Percentiles rank a stretch among this genome's conserved stretches.
Evolutionary conservation across 2,329 filamentous ascomycete genomes (phyloP).

Genomic region (Gliomastix tumulicola): DNA sequence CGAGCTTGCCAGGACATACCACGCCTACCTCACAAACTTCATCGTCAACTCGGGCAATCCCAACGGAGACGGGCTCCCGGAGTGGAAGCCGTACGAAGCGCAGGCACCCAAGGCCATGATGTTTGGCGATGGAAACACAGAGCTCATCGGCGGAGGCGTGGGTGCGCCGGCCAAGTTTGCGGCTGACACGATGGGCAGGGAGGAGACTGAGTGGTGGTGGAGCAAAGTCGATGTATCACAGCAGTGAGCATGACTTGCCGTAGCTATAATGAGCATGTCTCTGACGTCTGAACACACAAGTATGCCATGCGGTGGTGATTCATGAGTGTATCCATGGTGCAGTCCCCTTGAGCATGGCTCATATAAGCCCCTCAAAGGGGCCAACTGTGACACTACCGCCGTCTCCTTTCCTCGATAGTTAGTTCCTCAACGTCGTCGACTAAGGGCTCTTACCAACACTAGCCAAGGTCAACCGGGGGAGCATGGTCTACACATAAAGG

Average conservation of each 20-base stretch:
- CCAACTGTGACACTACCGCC: no score
- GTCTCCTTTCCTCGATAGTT: no score
- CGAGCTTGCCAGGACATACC: conserved; percentile 30
- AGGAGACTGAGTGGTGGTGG: conserved; percentile 41
- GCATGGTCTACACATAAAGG: no score
- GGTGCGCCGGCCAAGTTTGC: conserved; percentile 24
- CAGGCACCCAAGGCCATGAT: conserved; percentile 25
- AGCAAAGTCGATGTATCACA: conserved; percentile 28
- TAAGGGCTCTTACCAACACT: no score
- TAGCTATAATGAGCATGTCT: no score
- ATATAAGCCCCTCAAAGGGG: no score
- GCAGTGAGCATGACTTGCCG: conserved; percentile 10
- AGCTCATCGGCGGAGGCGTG: conserved; percentile 35
- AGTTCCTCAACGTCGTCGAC: no score
- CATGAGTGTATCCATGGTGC: no score
- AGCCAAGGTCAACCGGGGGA: no score
- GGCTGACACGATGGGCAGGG: conserved; percentile 30
- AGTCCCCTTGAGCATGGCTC: no score
- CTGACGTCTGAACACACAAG: no score
- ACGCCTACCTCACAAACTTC: conserved; percentile 42
- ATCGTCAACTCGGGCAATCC: conserved; percentile 18
- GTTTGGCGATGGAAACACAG: conserved; percentile 37
- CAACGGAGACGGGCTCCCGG: conserved; percentile 14
- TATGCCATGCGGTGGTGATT: no score
- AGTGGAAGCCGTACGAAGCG: conserved; percentile 24